Evolutionary conservation across 2,329 filamentous ascomycete species (phyloP).

Genomic region (Arthrobotrys pseudoclavata): DNA sequence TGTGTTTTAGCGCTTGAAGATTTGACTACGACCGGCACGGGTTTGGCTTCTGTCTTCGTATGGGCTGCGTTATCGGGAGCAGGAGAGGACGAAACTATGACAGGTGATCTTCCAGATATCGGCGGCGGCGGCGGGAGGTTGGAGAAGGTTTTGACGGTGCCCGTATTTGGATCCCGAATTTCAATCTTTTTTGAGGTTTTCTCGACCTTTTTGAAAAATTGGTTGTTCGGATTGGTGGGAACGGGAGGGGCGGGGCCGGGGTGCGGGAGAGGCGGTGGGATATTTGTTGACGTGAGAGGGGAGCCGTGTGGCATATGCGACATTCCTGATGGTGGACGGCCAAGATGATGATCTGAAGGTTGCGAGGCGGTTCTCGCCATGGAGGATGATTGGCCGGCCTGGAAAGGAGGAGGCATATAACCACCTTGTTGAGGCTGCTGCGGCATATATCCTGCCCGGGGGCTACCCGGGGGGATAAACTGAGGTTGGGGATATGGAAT

Average conservation of each 20-base stretch:
- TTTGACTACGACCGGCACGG: constrained; percentile 80
- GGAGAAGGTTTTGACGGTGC: constrained; percentile 61
- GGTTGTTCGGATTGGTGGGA: constrained; percentile 71
- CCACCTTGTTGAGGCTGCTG: constrained; percentile 68
- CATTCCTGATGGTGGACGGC: constrained; percentile 74
- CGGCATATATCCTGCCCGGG: constrained; percentile 68
- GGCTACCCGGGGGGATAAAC: constrained; percentile 68
- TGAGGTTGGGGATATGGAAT: constrained; percentile 60
- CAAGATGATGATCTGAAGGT: constrained; percentile 73
- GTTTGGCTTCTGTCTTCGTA: constrained; percentile 77
- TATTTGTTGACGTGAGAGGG: constrained; percentile 65
- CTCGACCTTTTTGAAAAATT: constrained; percentile 72
- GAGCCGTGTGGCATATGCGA: constrained; percentile 73
- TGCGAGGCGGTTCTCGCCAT: constrained; percentile 90
- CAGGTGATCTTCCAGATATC: constrained; percentile 73
- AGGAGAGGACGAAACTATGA: constrained; percentile 79
- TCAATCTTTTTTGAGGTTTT: constrained; percentile 64
- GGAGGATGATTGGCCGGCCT: constrained; percentile 71
- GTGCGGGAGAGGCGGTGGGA: constrained; percentile 67
- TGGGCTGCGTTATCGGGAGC: constrained; percentile 76
- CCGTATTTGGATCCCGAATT: constrained; percentile 61
- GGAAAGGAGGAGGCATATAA: constrained; percentile 69
- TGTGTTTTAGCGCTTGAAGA: constrained; percentile 78
- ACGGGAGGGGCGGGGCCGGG: constrained; percentile 67
- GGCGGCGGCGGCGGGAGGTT: constrained; percentile 68